Evolutionary conservation across 2,329 filamentous ascomycete species (phyloP).

Genomic region (Claviceps sp.): DNA sequence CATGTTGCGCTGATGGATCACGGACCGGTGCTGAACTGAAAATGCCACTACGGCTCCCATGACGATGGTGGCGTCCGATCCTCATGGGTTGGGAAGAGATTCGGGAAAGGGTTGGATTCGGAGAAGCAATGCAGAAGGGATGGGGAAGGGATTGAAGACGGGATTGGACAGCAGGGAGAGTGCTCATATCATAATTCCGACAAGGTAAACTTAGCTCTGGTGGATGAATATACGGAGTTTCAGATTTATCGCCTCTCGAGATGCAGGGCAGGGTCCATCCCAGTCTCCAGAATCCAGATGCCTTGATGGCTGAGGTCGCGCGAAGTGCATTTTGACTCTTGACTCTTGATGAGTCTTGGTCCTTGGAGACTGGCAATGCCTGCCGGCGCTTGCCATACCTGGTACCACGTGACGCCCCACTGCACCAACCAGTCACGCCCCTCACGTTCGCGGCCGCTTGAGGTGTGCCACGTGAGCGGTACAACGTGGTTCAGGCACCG

Average conservation of each 20-base stretch:
- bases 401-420: not conserved
- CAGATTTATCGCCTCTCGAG: not conserved
- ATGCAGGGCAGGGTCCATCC: not conserved
- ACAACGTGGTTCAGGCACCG: no score
- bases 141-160: no score
- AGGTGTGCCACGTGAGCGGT: no score
- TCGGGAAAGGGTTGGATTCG: no score
- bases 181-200: no score
- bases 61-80: not conserved
- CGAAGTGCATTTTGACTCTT: no score
- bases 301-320: no score
- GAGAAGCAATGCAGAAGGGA: no score
- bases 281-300: not conserved
- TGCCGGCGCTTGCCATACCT: not conserved
- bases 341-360: no score
- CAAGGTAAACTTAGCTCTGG: not conserved
- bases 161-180: no score
- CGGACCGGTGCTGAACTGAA: not conserved
- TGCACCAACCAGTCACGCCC: no score
- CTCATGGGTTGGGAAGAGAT: not conserved
- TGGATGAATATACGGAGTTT: not conserved
- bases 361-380: not conserved
- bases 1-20: not conserved
- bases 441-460: no score
- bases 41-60: not conserved